Evolutionary conservation across 2,329 filamentous ascomycete species (phyloP).

Genomic region (Ascosphaera pollenicola): DNA sequence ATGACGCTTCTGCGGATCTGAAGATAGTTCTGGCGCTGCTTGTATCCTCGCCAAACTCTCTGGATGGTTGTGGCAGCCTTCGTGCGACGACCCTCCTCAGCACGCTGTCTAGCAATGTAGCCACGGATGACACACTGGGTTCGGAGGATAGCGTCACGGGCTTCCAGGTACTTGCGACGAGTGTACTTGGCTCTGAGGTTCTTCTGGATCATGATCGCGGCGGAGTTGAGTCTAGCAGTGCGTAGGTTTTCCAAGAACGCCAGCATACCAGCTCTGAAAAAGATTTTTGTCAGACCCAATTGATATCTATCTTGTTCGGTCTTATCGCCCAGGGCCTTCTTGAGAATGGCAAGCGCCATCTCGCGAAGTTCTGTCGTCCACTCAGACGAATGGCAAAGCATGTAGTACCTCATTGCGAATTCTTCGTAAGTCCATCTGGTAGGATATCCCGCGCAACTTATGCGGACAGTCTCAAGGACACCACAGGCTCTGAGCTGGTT

Average conservation of each 20-base stretch:
- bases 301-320: constrained; percentile 84
- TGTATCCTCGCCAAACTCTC: constrained; percentile 80
- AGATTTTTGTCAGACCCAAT: constrained; percentile 93
- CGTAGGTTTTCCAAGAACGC: constrained; percentile 90
- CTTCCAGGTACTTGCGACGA: constrained; percentile 71
- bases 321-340: constrained; percentile 62
- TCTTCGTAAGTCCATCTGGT: constrained; percentile 98
- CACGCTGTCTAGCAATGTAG: constrained; percentile 52
- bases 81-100: constrained; percentile 59
- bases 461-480: constrained; percentile 94
- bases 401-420: constrained; percentile 93
- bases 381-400: constrained; percentile 70
- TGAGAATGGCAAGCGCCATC: constrained; percentile 84
- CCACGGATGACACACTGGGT: constrained; percentile 63
- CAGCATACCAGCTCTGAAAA: constrained; percentile 98
- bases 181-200: constrained; percentile 93
- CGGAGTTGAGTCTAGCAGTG: constrained; percentile 74
- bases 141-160: constrained; percentile 55
- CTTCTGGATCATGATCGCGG: constrained; percentile 96
- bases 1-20: constrained; percentile 65
- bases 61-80: constrained; percentile 89
- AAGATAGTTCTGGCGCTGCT: constrained; percentile 63
- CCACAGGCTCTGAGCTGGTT: constrained; percentile 93
- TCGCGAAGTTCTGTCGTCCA: constrained; percentile 89
- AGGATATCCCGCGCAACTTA: constrained; percentile 91